Conservation (phyloP, 768 basidiomycete species). For the Hygrophoropsis aurantiaca region DNA sequence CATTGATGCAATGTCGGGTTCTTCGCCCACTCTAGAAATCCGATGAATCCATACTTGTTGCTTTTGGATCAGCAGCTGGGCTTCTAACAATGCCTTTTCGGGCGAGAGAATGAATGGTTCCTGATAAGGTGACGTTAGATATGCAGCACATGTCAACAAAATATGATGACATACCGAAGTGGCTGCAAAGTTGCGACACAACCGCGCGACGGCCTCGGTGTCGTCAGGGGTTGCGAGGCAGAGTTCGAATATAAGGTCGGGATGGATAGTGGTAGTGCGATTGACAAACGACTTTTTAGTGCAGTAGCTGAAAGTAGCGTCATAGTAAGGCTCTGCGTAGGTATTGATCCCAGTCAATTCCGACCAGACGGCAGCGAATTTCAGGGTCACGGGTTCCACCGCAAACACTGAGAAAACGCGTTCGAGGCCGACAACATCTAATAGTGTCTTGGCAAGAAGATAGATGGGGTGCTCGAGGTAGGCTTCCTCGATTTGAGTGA, state of each 20-base stretch:
- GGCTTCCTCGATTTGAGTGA: slow-evolving; percentile 34
- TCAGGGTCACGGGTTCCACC: slow-evolving; percentile 40
- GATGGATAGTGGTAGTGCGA: slow-evolving; percentile 13
- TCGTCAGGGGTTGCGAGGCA: slow-evolving; percentile 37
- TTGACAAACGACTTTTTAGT: slow-evolving; percentile 41
- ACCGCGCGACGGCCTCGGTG: slow-evolving; percentile 34
- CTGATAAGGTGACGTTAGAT: slow-evolving; percentile 28
- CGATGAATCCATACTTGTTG: slow-evolving; percentile 62
- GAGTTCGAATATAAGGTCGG: slow-evolving; percentile 32
- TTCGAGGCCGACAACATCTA: slow-evolving; percentile 27
- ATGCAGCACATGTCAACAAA: background rate
- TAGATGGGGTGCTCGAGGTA: slow-evolving; percentile 41
- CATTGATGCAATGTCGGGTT: slow-evolving; percentile 55
- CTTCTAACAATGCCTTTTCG: slow-evolving; percentile 49
- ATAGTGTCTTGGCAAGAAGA: slow-evolving; percentile 41
- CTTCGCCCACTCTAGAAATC: slow-evolving; percentile 27
- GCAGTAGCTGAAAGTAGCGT: slow-evolving; percentile 57
- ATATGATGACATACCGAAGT: slow-evolving; percentile 48
- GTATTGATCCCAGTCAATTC: slow-evolving; percentile 39
- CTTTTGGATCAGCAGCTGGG: slow-evolving; percentile 44
- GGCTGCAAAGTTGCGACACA: slow-evolving; percentile 57
- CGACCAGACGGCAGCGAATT: slow-evolving; percentile 53
- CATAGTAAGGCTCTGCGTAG: slow-evolving; percentile 54
- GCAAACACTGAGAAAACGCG: slow-evolving; percentile 72
- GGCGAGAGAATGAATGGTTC: slow-evolving; percentile 52